Base-by-base conservation (phyloP, 148 eudicot species). In the Cornus florida region DNA sequence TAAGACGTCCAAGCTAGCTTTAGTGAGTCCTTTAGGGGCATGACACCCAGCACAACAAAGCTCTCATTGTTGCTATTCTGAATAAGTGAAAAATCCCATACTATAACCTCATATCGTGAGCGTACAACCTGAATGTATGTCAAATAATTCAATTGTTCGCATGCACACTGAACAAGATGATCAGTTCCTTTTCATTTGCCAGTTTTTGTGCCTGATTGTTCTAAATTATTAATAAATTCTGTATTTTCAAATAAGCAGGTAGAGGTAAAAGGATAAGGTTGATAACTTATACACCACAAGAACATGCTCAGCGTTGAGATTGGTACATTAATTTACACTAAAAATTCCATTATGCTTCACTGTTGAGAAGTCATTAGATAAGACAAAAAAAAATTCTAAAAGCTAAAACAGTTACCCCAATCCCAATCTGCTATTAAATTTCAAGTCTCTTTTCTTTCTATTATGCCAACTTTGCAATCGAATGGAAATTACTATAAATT, bases 1-100 rank as follows among this genome's bases (percentile, higher is more conserved):
- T 28, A 84, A 73, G 69, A 28, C 31, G 32, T 35, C 68, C 22
- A n/a, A 10, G 19, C 48, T 60, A 62, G 77, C 62, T 38, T 35
- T 12, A 75, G 12, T 11, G 53, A 48, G 12, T 4, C 38, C 38
- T 35, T 35, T 35, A 35, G 38, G 38, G 38, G 12, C 7, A 8
- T 48, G 53, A 8, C 53, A 48, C 53, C 53, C 1, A 48, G 53
- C 53, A 48, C 53, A 48, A 33, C 20, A n/a, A 10, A 20, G 60
- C 62, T 60, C 6, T 23, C 69, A 20, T 11, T 75, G 53, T 7
- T 48, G 2, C 8, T 11, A 48, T 48, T 48, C 12, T 48, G 53
- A 4, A 8, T 48, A 48, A 1, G 10, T 48, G 11, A 48, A 33
- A 20, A n/a, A 32, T 73, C n/a, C 3, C 7, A 32, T 57, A 20